A percentile compares a stretch with the other conserved stretches of the same genome.
phyloP scores from a whole-genome alignment of 441 rosid species.

The Populus hybrid region DNA sequence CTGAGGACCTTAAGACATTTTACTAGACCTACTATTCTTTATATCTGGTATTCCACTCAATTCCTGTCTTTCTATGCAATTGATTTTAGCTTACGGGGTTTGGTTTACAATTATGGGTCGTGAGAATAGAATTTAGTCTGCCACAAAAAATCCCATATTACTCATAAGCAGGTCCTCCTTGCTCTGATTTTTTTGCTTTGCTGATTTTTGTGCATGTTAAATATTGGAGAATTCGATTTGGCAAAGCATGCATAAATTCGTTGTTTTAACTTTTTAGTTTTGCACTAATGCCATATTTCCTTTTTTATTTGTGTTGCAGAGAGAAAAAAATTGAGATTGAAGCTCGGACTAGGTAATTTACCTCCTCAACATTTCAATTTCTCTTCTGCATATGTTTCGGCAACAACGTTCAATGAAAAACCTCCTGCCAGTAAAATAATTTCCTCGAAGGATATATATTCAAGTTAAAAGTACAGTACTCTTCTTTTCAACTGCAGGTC shows the following conservation, averaged over 20 bases:
- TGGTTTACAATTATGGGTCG: not conserved
- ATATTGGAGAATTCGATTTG: not conserved
- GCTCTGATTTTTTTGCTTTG: too few species aligned
- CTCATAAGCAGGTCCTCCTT: too few species aligned
- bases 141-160: too few species aligned
- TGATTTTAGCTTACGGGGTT: not conserved
- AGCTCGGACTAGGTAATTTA: constrained; percentile 3
- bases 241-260: not conserved
- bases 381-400: not conserved
- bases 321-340: not conserved
- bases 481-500: constrained; percentile 27
- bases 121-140: not conserved
- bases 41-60: not conserved
- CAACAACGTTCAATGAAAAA: not conserved
- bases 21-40: too few species aligned
- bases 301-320: not conserved
- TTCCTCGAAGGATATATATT: not conserved
- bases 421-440: not conserved
- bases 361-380: not conserved
- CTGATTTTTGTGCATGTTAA: not conserved
- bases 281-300: not conserved
- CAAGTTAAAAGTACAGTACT: not conserved
- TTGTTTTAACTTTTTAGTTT: not conserved
- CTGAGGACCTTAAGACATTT: too few species aligned
- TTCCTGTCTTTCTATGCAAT: not conserved